Base-by-base conservation (phyloP, 306 rosid genomes). In the Trifolium dubium region DNA sequence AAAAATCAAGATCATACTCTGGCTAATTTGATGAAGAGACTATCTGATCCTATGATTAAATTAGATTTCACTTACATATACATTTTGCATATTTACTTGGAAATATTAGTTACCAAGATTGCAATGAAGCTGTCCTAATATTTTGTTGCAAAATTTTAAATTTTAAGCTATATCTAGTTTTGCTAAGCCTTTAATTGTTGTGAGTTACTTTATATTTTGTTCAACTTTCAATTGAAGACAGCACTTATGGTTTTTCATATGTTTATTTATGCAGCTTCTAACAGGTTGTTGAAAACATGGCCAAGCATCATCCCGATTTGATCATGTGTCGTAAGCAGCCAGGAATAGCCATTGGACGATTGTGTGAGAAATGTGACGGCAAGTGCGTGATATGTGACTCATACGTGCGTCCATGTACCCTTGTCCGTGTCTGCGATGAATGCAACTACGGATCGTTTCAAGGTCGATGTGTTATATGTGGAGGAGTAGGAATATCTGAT, bases 271-370 rank as follows among this genome's bases (percentile, higher is more conserved):
- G 35, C 68, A 59, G 67, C 67, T 31, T 64, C 53, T 74, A 83
- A 56, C 77, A 74, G 79, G 67, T 62, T 69, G 70, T 62, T 37
- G 77, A 79, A 74, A 74, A 73, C 43, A 86, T 89, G 94, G 97
- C 96, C 66, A 94, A 94, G 85, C 96, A 88, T 81, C 92, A 91
- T 73, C 94, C 98, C 12, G 92, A 90, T 88, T 73, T 92, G 92
- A 89, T 92, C 71, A 90, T 87, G 98, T 88, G 94, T 79, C 80
- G 93, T 63, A 89, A 89, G 82, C 92, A 91, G 71, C 96, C 94
- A 0, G 97, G 98, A 69, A 91, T 91, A 64, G 89, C 94, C 37
- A 92, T 89, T 23, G 92, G 96, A 34, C 80, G 90, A 71, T 91
- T 92, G 39, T 90, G 98, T 8, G 91, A 90, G 84, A 92, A 92